Evolutionary conservation across 176 grass and related monocot genomes (phyloP), one percentile per base, ranked within the genome.

Genomic region (Themeda triandra): DNA sequence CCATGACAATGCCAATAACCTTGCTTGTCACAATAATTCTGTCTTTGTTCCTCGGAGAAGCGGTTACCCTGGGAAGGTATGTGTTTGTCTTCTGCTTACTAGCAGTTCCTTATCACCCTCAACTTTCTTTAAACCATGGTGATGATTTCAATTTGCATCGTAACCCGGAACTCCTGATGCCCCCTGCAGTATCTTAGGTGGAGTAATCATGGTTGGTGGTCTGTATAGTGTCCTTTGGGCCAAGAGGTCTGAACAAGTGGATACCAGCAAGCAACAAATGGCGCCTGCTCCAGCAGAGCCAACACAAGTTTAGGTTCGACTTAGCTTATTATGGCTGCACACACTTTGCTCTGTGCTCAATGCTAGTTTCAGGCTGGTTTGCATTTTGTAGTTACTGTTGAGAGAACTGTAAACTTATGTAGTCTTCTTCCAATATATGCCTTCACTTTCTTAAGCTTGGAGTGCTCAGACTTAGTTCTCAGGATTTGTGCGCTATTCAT

Each of bases 171-270:
- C 19, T 80, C 4, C 4, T 11, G 1, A 54, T 62, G 7, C 13
- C 46, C 28, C 41, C 11, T 78, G 72, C 60, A 92, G 90, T 68
- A 44, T 92, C 67, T 46, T 92, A 49, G 83, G 86, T 21, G 82
- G 90, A 73, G 10, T 78, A 21, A 65, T 88, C 2, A 82, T 92
- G 86, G 58, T 92, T 74, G 78, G 62, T 51, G 82, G 86, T 56
- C 86, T 92, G 35, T 92, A 92, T 15, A 74, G 79, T 67, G 86
- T 92, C 78, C 69, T 92, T 45, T 88, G 71, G 86, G 86, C 78
- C 0, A 92, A 92, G 69, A 86, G 33, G 40, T 77, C 66, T 42
- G 85, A 91, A 60, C 67, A 88, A 35, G 27, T 30, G 23, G 54
- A 21, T 73, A 68, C 18, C 17, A 73, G 17, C n/a, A 86, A 71